phyloP scores from a whole-genome alignment of 2,329 filamentous ascomycete species.

The Dryadomyces quercus-mongolicae region DNA sequence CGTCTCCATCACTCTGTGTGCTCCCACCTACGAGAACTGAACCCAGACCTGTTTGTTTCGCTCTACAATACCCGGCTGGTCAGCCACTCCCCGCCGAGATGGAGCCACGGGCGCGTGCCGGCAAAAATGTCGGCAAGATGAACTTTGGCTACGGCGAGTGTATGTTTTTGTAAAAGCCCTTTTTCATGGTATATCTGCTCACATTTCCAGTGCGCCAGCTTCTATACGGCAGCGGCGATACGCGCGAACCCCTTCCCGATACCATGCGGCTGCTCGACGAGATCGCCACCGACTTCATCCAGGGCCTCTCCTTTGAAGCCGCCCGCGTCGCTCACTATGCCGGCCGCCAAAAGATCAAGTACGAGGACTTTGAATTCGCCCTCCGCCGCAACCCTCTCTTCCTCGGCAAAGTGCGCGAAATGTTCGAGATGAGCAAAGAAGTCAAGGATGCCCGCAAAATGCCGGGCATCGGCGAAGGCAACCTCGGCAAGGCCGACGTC shows the following conservation, averaged over 20 bases:
- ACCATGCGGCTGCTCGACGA: slow-evolving; percentile 85
- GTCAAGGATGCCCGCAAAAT: slow-evolving; percentile 74
- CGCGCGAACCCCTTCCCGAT: slow-evolving; percentile 63
- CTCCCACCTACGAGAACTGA: no score
- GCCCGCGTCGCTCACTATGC: slow-evolving; percentile 75
- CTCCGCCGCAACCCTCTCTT: slow-evolving; percentile 76
- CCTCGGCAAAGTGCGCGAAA: slow-evolving; percentile 78
- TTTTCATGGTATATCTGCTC: slow-evolving; percentile 41
- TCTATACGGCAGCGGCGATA: slow-evolving; percentile 72
- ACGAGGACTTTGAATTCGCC: slow-evolving; percentile 94
- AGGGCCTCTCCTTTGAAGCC: slow-evolving; percentile 84
- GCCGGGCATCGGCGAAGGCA: slow-evolving; percentile 53
- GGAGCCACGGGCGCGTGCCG: slow-evolving; percentile 65
- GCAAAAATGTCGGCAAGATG: slow-evolving; percentile 72
- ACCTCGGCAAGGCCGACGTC: slow-evolving; percentile 15
- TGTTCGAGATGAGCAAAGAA: slow-evolving; percentile 77
- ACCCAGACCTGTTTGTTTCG: no score
- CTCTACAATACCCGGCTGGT: no score
- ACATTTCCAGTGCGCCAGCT: slow-evolving; percentile 50
- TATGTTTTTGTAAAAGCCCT: slow-evolving; percentile 26
- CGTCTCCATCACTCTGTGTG: no score
- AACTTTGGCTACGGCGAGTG: slow-evolving; percentile 64
- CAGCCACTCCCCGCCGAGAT: slow-evolving; percentile 31
- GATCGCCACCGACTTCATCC: slow-evolving; percentile 92
- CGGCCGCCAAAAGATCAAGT: slow-evolving; percentile 91